Evolutionary conservation across 371 early-diverging fungal species (phyloP), one percentile per base, ranked within the genome.

Genomic region (Apophysomyces ossiformis): DNA sequence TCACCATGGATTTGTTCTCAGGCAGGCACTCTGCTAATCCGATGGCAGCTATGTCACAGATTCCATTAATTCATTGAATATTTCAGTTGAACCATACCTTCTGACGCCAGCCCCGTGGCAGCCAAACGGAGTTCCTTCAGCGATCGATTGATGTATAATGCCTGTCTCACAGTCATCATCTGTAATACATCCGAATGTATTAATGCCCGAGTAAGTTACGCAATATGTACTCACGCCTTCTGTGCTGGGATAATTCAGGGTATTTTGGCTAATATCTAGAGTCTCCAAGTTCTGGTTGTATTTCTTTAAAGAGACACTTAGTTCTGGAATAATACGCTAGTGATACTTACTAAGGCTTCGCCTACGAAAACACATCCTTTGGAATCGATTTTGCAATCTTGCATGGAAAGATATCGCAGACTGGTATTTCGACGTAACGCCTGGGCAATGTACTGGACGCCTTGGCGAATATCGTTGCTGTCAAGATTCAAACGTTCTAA

Each of bases 21-120:
- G 95, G 91, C 45, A 95, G 68, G 44, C 88, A 83, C 70, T 95
- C 95, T 7, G 95, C 93, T 39, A 95, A 70, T 4, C 86, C 86
- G 57, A 95, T 89, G 7, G 92, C 89, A 50, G 85, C 92, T 74
- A 58, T 12, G 38, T 59, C n/a, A 44, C 36, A 37, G 1, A 11
- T 37, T 36, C 15, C 9, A n/a, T 26, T 3, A 41, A 26, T 9
- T 43, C n/a, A 35, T 35, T 21, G 6, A 38, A 26, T 12, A 7
- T 5, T 9, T 26, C 15, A 4, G 35, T 8, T 26, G 26, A 47
- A 37, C 15, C 21, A 58, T 69, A 78, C 87, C 84, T 78, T 90
- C 90, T 6, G 91, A 81, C 9, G 69, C 77, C 65, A 92, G 70
- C 15, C 79, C 78, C 1, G 89, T 84, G n/a, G 84, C 82, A 8